Evolutionary conservation across 306 rosid species (phyloP), one percentile per base, ranked within the genome.

Genomic region (Betula pendula): DNA sequence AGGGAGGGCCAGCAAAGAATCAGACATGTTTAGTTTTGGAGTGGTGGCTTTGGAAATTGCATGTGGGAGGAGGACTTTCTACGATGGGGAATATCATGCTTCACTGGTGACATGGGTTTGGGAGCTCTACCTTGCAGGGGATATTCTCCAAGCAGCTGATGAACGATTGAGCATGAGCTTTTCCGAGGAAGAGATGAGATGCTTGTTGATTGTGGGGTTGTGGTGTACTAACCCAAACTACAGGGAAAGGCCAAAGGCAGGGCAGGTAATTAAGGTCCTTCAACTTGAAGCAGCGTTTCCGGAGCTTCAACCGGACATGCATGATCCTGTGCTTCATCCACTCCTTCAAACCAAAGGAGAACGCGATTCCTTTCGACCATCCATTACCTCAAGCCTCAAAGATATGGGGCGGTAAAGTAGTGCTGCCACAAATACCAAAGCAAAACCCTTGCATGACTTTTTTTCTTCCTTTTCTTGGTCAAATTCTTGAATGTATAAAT

Each of bases 31-130:
- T 16, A 82, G 88, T 79, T 89, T 86, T 77, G 96, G 92, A 0
- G 88, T 89, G 9, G 88, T 91, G 31, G 90, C 88, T 2, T 76
- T 91, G 73, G 96, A 91, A 70, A 60, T 91, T 40, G 89, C 93
- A 9, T 82, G 90, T 75, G 96, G 96, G 16, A 83, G 87, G 73
- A 83, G 85, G 50, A 45, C 75, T 11, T 86, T 55, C 53, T 65
- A 67, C 3, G 83, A 86, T 14, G 89, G 87, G 1, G 87, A 80
- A 22, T 81, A 65, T 68, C 87, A 83, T 43, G 66, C 81, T 6
- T 47, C 81, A 29, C 44, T 72, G 24, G 19, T 76, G 55, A 67
- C 50, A 8, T 86, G 89, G 88, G 81, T 81, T 14, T 77, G 87
- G 88, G 67, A 79, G 8, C 53, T 84, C 2, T 78, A 80, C 49